Conservation (phyloP, 1,284 basidiomycete genomes). For the Neolentinus lepideus region DNA sequence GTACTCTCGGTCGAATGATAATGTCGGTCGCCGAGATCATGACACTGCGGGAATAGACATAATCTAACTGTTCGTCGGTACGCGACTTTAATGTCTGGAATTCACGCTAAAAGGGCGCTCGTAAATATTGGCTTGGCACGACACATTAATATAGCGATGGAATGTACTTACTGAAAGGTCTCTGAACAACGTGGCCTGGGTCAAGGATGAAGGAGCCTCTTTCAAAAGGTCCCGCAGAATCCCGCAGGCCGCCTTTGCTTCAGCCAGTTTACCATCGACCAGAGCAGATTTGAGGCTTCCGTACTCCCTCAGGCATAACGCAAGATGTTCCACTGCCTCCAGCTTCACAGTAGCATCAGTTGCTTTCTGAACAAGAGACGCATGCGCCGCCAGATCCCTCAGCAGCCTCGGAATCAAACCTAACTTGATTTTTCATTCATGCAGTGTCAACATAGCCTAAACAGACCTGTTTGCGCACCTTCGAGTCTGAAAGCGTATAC, state of each 20-base stretch:
- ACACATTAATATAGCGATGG: not conserved
- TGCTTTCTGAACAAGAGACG: constrained; percentile 50
- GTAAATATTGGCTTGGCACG: not conserved
- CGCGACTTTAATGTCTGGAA: constrained; percentile 48
- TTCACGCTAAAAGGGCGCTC: constrained; percentile 32
- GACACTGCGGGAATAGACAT: constrained; percentile 57
- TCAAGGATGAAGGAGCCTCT: constrained; percentile 43
- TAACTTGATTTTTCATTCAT: constrained; percentile 33
- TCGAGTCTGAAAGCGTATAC: constrained; percentile 42
- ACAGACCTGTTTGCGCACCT: constrained; percentile 33
- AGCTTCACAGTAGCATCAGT: constrained; percentile 43
- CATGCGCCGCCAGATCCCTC: constrained; percentile 44
- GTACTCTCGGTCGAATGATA: constrained; percentile 41
- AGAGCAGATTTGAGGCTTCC: constrained; percentile 35
- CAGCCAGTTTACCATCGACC: constrained; percentile 49
- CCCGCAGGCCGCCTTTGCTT: constrained; percentile 40
- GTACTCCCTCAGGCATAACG: constrained; percentile 40
- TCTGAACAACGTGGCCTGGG: constrained; percentile 38
- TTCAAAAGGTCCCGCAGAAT: constrained; percentile 37
- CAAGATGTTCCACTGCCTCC: constrained; percentile 46
- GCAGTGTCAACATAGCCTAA: constrained; percentile 2
- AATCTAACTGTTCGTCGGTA: constrained; percentile 63
- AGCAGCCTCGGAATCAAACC: constrained; percentile 58
- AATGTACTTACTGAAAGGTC: constrained; percentile 48
- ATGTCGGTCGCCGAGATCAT: constrained; percentile 41